Base-by-base conservation (phyloP, 768 basidiomycete genomes). In the Pleurotus pulmonarius region DNA sequence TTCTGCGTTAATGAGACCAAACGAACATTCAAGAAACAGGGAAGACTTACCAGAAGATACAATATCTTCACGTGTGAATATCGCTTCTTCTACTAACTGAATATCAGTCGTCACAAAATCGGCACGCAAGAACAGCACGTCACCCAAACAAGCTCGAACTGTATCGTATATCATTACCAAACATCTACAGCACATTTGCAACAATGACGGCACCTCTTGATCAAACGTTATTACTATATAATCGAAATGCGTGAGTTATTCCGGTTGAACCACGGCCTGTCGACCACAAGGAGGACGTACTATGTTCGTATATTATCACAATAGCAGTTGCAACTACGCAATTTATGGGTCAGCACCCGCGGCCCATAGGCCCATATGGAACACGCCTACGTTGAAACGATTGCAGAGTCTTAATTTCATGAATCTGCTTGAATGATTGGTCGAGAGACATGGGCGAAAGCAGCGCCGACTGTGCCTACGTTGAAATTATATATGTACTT, bases 91-190 rank as follows among this genome's bases (percentile, higher is more conserved):
- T 55, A 25, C n/a, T 12, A 1, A 15, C 4, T 26, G 53, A 55
- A 8, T 34, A 34, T 55, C n/a, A 22, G 34, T 34, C 16, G 9
- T 24, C 12, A 18, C 38, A 20, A 24, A n/a, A 43, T 22, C 41
- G 41, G 7, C 39, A 12, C 25, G 18, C 13, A 18, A 11, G 39
- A 8, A 44, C 6, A 6, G 12, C 11, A 22, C 26, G 43, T 40
- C 12, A 55, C 54, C 44, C 54, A 55, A 45, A 55, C 54, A 8
- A 46, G 24, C 29, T 55, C 54, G 13, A 55, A 16, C 54, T 55
- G 7, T 24, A 11, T 34, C 11, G n/a, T 24, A 24, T 4, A 34
- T 34, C 29, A 34, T 34, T 34, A 34, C 11, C 29, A 34, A 34
- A 34, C 29, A 34, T 34, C 9, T 8, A 34, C 1, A 34, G 29